Conservation (phyloP, 2,329 filamentous ascomycete species). For the Ophiostoma sp. region DNA sequence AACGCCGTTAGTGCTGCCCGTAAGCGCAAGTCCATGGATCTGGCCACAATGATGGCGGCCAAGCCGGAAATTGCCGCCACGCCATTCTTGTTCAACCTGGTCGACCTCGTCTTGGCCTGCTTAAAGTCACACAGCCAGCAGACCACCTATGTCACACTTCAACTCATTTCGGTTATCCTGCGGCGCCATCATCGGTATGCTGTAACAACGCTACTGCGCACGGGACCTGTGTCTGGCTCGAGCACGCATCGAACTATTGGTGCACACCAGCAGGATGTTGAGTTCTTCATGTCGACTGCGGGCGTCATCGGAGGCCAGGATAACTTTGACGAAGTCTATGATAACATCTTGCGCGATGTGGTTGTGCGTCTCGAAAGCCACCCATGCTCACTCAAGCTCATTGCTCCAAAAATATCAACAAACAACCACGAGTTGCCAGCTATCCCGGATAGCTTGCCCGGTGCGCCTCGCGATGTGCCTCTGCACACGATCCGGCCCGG, state of each 20-base stretch:
- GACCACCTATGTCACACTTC: constrained; percentile 83
- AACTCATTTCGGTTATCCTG: constrained; percentile 79
- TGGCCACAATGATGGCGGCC: constrained; percentile 72
- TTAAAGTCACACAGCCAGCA: constrained; percentile 78
- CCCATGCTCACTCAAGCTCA: constrained; percentile 64
- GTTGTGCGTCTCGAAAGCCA: constrained; percentile 65
- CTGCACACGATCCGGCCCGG: constrained; percentile 58
- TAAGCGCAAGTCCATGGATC: constrained; percentile 82
- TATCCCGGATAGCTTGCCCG: constrained; percentile 52
- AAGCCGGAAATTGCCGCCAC: constrained; percentile 69
- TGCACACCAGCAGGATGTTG: constrained; percentile 68
- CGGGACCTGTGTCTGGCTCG: constrained; percentile 44
- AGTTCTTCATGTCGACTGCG: constrained; percentile 64
- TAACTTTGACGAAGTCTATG: constrained; percentile 68
- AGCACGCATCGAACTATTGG: constrained; percentile 58
- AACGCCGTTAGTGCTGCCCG: constrained; percentile 63
- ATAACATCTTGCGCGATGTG: constrained; percentile 65
- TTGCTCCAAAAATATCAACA: constrained; percentile 55
- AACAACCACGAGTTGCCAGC: constrained; percentile 54
- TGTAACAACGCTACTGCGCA: constrained; percentile 67
- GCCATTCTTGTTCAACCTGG: constrained; percentile 84
- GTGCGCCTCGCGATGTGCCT: constrained; percentile 55
- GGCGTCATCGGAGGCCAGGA: constrained; percentile 62
- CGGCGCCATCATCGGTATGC: constrained; percentile 85
- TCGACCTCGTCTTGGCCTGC: constrained; percentile 83